Percentiles rank a stretch among this genome's conserved stretches.
Conservation (phyloP, 306 rosid species). For the Boehmeria nivea region DNA sequence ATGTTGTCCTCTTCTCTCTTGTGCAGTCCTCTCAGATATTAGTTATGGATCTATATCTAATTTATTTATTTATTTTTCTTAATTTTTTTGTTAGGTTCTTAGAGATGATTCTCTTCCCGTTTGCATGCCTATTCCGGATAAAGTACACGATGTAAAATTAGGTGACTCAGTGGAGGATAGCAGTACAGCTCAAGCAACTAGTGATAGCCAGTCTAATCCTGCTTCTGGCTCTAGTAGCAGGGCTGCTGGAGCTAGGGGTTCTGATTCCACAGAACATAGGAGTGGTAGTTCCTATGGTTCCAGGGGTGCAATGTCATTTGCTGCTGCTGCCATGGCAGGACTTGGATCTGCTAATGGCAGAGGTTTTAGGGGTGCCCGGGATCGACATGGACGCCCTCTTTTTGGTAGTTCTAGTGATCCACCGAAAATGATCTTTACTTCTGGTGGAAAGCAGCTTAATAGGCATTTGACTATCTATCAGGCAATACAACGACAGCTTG, state of each 20-base stretch:
- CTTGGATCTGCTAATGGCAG: constrained; percentile 81
- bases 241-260: constrained; percentile 61
- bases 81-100: constrained; percentile 45
- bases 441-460: constrained; percentile 91
- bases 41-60: neutral
- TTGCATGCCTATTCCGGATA: constrained; percentile 66
- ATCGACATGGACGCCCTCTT: constrained; percentile 71
- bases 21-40: neutral
- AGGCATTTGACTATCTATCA: constrained; percentile 93
- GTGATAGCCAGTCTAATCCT: constrained; percentile 65
- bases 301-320: constrained; percentile 94
- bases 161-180: constrained; percentile 79
- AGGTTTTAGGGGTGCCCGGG: constrained; percentile 85
- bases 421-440: constrained; percentile 70
- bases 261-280: constrained; percentile 69
- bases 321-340: constrained; percentile 99
- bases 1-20: constrained; percentile 24
- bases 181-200: constrained; percentile 50
- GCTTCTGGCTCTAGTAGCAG: constrained; percentile 92
- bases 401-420: constrained; percentile 68
- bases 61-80: neutral
- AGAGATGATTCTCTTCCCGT: constrained; percentile 90
- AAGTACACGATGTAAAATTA: constrained; percentile 94
- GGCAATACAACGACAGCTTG: constrained; percentile 93
- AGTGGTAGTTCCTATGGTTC: constrained; percentile 66